Base-by-base conservation (phyloP, 2,329 filamentous ascomycete genomes). In the Microcyclospora tardicrescens region DNA sequence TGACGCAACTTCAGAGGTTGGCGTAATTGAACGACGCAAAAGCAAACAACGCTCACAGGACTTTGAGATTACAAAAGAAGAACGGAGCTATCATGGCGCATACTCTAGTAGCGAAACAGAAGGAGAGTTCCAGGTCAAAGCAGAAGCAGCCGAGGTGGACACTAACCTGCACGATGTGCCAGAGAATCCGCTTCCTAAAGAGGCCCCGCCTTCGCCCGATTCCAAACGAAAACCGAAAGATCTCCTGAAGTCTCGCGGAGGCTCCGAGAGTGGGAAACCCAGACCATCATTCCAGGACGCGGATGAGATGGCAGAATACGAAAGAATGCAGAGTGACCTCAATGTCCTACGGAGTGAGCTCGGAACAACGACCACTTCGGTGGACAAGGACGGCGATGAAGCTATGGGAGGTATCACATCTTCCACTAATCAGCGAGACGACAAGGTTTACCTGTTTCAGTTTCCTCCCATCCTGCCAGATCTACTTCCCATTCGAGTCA, bases 371-470 rank as follows among this genome's bases (percentile, higher is more conserved):
- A 32, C 38, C 10, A 10, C 38, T 35, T 39, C 41, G 15, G 46
- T 56, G 13, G 65, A 69, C 43, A 49, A 46, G 4, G 56, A 65
- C 16, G 66, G 64, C 40, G 66, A 69, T 41, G 53, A 54, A 5
- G 41, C 46, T 6, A 65, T 66, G 62, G 42, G 44, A 10, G 55
- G 55, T 16, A 51, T 46, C 30, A 50, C 44, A 6, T 40, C 43
- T 10, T 30, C 42, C 33, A 15, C 35, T 8, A 42, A 46, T 28
- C 46, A 45, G 31, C 62, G 67, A 13, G 60, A 69, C 28, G 69
- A 75, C 38, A 68, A 71, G 41, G 64, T 76, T 38, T 79, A 79
- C 53, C 63, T 79, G 37, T 73, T 79, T 55, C 76, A 79, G 55
- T 71, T 79, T 49, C 76, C 76, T 10, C 74, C 76, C 0, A 65